Evolutionary conservation across 768 basidiomycete species (phyloP), one percentile per base, ranked within the genome.

Genomic region (Leccinum longicurvipes): DNA sequence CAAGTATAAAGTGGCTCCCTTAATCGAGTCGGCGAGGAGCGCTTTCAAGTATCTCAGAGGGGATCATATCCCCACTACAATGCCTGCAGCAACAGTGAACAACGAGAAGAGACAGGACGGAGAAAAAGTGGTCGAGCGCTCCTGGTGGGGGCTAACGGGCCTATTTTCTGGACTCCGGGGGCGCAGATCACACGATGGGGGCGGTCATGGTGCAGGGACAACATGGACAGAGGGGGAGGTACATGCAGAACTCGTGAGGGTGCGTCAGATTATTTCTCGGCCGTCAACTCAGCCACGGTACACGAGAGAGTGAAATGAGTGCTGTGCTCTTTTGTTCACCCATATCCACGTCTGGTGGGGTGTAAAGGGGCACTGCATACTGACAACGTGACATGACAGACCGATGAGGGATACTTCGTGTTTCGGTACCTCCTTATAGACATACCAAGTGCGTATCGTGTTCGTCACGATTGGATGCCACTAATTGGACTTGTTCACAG

Each of bases 361-460:
- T 51, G 47, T 23, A 56, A 46, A 45, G 36, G 46, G 24, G 45
- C 19, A 29, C 57, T 45, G 47, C 23, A 51, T 58, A 41, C 51
- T 56, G 54, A 61, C 51, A 31, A 46, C 50, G 21, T 59, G 51
- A 53, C 52, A 41, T 53, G 28, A 45, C 66, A 91, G 89, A 87
- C 90, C 59, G 81, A 82, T 48, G 81, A 86, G 50, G 90, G 89
- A 8, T 84, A 87, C 66, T 93, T 89, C 67, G 81, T 85, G 55
- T 87, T 87, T 70, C 80, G 85, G 49, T 91, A 91, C 69, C 76
- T 92, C 48, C 76, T 91, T 44, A 78, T 92, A 41, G 89, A 92
- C 70, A 79, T 92, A 54, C 90, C 90, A 31, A 84, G 89, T 91
- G 71, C 58, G 87, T 76, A 47, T 55, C 34, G 23, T 62, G 55